Percentiles rank a stretch among this genome's conserved stretches.
Evolutionary conservation across 2,329 filamentous ascomycete genomes (phyloP).

Genomic region (Talaromyces sp.): DNA sequence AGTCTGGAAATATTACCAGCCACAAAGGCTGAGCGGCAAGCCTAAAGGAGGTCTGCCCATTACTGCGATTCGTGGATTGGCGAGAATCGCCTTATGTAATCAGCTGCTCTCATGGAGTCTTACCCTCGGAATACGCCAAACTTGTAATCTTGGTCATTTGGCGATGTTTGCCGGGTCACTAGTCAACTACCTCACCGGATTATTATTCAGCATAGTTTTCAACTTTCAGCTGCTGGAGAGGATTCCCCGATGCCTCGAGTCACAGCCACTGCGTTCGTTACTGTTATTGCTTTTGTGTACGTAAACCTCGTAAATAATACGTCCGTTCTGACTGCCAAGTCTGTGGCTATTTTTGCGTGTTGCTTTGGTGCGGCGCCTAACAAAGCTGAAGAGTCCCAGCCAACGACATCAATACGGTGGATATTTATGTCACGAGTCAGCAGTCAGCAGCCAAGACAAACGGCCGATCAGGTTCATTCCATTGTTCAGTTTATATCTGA

Average conservation of each 20-base stretch:
- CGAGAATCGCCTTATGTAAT: background rate
- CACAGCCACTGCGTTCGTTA: background rate
- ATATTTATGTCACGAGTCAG: background rate
- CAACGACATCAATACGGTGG: background rate
- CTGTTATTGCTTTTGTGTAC: background rate
- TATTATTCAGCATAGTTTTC: background rate
- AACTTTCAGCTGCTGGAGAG: background rate
- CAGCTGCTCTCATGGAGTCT: background rate
- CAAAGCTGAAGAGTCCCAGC: background rate
- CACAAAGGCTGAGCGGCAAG: background rate
- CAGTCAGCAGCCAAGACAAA: conserved; percentile 1
- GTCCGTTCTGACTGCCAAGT: background rate
- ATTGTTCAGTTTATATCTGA: conserved; percentile 6
- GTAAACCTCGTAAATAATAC: background rate
- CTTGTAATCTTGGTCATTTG: background rate
- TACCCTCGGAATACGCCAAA: background rate
- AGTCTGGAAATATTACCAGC: background rate
- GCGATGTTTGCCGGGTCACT: background rate
- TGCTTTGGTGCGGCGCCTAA: background rate
- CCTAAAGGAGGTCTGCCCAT: background rate
- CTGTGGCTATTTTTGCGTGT: background rate
- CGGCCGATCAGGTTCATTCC: background rate
- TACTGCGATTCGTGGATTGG: background rate
- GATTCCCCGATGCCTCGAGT: background rate
- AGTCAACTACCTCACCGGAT: background rate